A percentile compares a stretch with the other conserved stretches of the same genome.
phyloP scores from a whole-genome alignment of 2,329 filamentous ascomycete genomes.

The Chalaropsis ovoidea region DNA sequence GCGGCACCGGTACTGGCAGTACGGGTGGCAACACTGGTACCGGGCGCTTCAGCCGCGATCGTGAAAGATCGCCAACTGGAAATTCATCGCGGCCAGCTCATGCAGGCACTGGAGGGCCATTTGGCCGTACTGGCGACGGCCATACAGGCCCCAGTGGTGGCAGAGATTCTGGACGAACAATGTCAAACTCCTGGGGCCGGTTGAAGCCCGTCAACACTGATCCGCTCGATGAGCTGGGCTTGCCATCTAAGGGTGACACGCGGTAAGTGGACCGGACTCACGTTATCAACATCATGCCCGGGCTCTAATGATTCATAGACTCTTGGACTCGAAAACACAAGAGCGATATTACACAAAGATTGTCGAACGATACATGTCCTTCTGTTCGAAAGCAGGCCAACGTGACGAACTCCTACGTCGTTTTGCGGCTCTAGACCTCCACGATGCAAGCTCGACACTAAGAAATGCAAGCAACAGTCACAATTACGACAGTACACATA shows the following conservation, averaged over 20 bases:
- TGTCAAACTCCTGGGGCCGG: conserved; percentile 54
- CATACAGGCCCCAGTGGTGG: background rate
- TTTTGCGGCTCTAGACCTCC: conserved; percentile 52
- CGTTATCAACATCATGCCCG: background rate
- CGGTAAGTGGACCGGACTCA: conserved; percentile 43
- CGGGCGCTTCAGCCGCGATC: conserved; percentile 14
- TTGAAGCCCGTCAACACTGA: conserved; percentile 66
- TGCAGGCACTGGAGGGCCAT: background rate
- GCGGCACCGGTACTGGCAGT: conserved; percentile 6
- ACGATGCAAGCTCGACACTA: conserved; percentile 12
- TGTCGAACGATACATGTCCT: conserved; percentile 77
- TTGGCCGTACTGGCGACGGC: background rate
- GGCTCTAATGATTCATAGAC: conserved; percentile 35
- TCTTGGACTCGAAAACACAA: conserved; percentile 67
- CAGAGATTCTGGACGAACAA: conserved; percentile 29
- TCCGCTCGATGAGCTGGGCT: conserved; percentile 67
- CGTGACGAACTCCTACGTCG: conserved; percentile 63
- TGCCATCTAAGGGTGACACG: conserved; percentile 84
- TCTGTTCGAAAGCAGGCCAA: conserved; percentile 65
- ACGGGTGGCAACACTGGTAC: background rate
- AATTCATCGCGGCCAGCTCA: conserved; percentile 10
- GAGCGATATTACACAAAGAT: conserved; percentile 81
- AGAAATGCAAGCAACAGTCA: background rate
- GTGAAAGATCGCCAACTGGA: conserved; percentile 18
- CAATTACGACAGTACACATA: background rate